Evolutionary conservation across 1,284 basidiomycete species (phyloP), one percentile per base, ranked within the genome.

Genomic region (Entoloma clypeatum): DNA sequence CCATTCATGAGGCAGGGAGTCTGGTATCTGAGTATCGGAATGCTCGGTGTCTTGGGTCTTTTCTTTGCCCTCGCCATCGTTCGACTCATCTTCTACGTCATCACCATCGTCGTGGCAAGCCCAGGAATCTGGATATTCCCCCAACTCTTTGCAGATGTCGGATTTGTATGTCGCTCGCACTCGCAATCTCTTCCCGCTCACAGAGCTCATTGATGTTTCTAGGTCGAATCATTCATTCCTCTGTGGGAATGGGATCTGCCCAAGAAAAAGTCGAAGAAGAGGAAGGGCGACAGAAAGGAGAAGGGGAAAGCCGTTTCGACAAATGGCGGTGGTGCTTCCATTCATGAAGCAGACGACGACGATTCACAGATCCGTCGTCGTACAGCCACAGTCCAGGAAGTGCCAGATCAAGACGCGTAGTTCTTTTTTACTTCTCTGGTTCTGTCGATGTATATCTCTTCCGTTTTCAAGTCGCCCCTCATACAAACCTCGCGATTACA

Each of bases 111-210:
- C 52, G 79, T 81, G 35, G 82, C 81, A 21, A 81, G 84, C 44
- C 92, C 92, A 11, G 96, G 95, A 24, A 96, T 99, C 47, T 99
- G 95, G 95, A 87, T 99, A 70, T 99, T 98, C 75, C 95, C 96
- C 0, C 91, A 97, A 61, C 70, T 99, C 33, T 99, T 99, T 56
- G 95, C 95, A 23, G 95, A 99, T 60, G 96, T 99, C 43, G 95
- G 96, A 62, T 96, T 99, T 61, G 95, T 98, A 59, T 69, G 93
- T 83, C 7, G 18, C 41, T 28, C 19, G 28, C 2, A 13, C 11
- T 11, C 19, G 28, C 2, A 13, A 10, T 11, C 25, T 3, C 11
- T 46, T 44, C 17, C 41, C 35, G 11, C 2, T 10, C 18, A 21
- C 25, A 41, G 26, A 34, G 16, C 9, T 47, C 28, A 27, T 26